A percentile compares a stretch with the other conserved stretches of the same genome.
Evolutionary conservation across 352 stramenopile genomes (phyloP).

Genomic region (Phytopythium ostracodes): DNA sequence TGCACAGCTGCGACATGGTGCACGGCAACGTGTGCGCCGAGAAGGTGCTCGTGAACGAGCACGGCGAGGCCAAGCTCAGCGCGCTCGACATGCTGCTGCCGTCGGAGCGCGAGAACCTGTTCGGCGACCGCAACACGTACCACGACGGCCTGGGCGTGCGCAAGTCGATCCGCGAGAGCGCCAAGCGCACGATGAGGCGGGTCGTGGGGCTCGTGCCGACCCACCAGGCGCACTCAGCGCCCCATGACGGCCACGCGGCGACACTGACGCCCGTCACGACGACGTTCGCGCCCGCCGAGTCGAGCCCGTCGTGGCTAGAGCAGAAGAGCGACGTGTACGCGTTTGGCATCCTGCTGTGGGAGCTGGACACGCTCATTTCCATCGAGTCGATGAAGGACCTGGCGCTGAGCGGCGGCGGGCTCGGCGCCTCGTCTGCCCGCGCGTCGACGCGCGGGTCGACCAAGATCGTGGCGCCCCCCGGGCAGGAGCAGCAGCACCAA

Average conservation of each 20-base stretch:
- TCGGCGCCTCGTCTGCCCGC: conserved; percentile 10
- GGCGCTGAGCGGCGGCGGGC: conserved; percentile 4
- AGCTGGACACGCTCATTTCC: conserved; percentile 71
- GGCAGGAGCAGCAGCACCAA: conserved; percentile 28
- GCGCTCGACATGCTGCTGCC: conserved; percentile 53
- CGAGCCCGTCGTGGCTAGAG: conserved; percentile 26
- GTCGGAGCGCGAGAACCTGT: conserved; percentile 10
- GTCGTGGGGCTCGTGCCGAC: conserved; percentile 4
- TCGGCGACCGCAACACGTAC: conserved; percentile 11
- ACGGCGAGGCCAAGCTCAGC: conserved; percentile 75
- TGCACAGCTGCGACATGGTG: conserved; percentile 57
- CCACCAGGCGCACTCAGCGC: neutral
- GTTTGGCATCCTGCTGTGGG: conserved; percentile 71
- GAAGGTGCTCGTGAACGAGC: conserved; percentile 72
- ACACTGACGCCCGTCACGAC: conserved; percentile 10
- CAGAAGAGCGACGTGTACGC: conserved; percentile 60
- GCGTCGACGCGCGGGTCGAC: neutral
- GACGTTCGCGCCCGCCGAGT: conserved; percentile 8
- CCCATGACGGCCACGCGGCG: neutral
- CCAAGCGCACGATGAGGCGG: conserved; percentile 3
- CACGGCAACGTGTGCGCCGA: conserved; percentile 55
- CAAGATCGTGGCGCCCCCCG: neutral
- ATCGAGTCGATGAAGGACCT: conserved; percentile 52
- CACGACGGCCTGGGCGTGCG: conserved; percentile 17
- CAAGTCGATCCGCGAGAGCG: conserved; percentile 46